These are phyloP conservation scores for Alternaria ethzedia DNA, from an alignment of 2,329 filamentous ascomycete species.

Conservation along the genomic window DNA sequence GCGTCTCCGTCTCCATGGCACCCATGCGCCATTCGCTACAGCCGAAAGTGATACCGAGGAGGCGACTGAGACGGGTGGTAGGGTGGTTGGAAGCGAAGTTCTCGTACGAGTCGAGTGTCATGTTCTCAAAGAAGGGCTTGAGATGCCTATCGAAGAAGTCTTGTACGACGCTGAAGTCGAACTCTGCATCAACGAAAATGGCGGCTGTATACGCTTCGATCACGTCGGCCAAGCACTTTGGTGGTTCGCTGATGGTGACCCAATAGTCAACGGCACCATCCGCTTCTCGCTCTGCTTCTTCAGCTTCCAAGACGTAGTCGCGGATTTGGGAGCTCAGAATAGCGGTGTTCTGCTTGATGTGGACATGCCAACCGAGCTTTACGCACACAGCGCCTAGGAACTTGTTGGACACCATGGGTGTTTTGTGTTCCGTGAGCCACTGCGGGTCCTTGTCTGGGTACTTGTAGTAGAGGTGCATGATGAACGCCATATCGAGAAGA, in stretches of 20 bases:
- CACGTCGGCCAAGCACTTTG: conserved; percentile 83
- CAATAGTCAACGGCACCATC: conserved; percentile 70
- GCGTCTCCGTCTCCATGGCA: conserved; percentile 47
- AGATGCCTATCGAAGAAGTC: conserved; percentile 79
- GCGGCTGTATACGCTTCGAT: conserved; percentile 90
- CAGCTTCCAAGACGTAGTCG: conserved; percentile 64
- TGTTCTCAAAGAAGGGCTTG: conserved; percentile 80
- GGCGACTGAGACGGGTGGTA: conserved; percentile 70
- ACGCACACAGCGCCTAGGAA: conserved; percentile 86
- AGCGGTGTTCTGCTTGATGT: conserved; percentile 64
- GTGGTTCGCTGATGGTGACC: conserved; percentile 64
- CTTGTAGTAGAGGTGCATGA: conserved; percentile 79
- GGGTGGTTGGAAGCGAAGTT: conserved; percentile 86
- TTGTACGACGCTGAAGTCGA: conserved; percentile 75
- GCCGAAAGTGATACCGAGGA: conserved; percentile 68
- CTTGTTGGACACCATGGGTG: conserved; percentile 98
- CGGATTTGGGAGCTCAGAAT: conserved; percentile 59
- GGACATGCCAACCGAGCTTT: conserved; percentile 75
- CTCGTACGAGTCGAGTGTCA: conserved; percentile 75
- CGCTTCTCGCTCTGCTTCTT: conserved; percentile 57
- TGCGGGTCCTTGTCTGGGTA: conserved; percentile 86
- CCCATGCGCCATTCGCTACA: conserved; percentile 65
- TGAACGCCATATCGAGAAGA: conserved; percentile 82
- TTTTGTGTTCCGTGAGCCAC: conserved; percentile 98
- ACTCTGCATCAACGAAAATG: conserved; percentile 86